Base-by-base conservation (phyloP, 1,284 basidiomycete species). In the Microstroma glucosiphilum region DNA sequence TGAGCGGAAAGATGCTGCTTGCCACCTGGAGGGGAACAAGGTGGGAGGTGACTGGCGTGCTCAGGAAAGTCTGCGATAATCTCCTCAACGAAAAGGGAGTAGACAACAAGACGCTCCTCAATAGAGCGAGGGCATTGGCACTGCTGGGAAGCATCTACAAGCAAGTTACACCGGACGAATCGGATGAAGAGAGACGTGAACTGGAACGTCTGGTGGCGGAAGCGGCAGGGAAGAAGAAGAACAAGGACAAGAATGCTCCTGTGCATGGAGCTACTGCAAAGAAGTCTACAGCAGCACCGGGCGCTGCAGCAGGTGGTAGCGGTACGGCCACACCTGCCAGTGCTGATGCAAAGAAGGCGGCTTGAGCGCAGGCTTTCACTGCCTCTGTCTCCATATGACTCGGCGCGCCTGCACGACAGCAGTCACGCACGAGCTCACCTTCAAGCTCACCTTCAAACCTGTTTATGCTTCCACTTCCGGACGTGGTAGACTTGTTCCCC, bases 1-100 rank as follows among this genome's bases (percentile, higher is more conserved):
- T 98, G 72, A 94, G 91, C 17, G 91, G 91, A 64, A 96, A 93
- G 62, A 66, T 64, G 64, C 57, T 66, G 0, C 48, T 66, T 8
- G 63, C 64, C 19, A 66, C 67, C 9, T 69, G 65, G 67, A 55
- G 62, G 7, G 65, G 62, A 6, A 63, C 67, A 2, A 30, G 63
- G 7, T 63, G 69, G 65, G 77, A 79, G 65, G 71, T 79, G 30
- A 71, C 61, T 42, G 63, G 68, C 55, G 72, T 79, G 23, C 63
- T 79, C 46, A 60, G 76, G 15, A 72, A 71, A 49, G 76, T 78
- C 2, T 69, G 70, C 66, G 76, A 78, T 61, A 75, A 71, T 64
- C 72, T 79, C 25, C 66, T 79, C 37, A 73, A 76, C 65, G 77
- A 79, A 40, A 76, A 77, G 65, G 74, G 76, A 41, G 71, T 79